Evolutionary conservation across 1,284 basidiomycete species (phyloP), one percentile per base, ranked within the genome.

Genomic region (Chalciporus sp.): DNA sequence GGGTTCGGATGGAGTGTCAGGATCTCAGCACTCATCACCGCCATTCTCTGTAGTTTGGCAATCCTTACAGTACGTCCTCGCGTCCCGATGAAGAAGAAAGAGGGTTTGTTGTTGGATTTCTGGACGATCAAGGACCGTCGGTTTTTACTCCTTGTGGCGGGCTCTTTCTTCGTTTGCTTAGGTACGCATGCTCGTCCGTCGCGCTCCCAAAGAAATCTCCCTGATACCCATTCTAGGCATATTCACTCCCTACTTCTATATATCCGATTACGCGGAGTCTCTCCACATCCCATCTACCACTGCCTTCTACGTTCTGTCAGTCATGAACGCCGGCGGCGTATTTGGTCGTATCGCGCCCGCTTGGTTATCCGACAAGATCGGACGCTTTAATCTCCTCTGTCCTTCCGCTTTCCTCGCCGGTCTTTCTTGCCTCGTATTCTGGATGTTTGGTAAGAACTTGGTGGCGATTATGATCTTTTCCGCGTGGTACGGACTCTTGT

Each of bases 1-100:
- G 86, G 84, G 1, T 90, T 87, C 63, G 78, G 73, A 9, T 87
- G 85, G 85, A 76, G 78, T 0, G 78, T 86, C 20, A 77, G 83
- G 47, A 73, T 77, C 40, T 76, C 74, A 7, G 79, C 76, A 0
- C 59, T 82, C 5, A 53, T 77, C 39, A 74, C 78, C 51, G 72
- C 67, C 16, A 61, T 72, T 17, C 69, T 75, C 4, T 81, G 81
- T 55, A 47, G 68, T 16, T 57, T 75, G 7, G 74, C 79, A 14
- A 68, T 75, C 27, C 48, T 79, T 20, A 75, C 76, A 37, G 77
- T 82, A 6, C 72, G 68, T 8, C 58, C 58, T 43, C 59, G 43
- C 40, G 42, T 41, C 3, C 54, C 58, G 6, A 46, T 56, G 20
- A 59, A 57, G 42, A 74, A 69, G 58, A 61, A 59, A 45, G 8